Evolutionary conservation across 2,329 filamentous ascomycete species (phyloP).

Genomic region (Zymoseptoria brevis): DNA sequence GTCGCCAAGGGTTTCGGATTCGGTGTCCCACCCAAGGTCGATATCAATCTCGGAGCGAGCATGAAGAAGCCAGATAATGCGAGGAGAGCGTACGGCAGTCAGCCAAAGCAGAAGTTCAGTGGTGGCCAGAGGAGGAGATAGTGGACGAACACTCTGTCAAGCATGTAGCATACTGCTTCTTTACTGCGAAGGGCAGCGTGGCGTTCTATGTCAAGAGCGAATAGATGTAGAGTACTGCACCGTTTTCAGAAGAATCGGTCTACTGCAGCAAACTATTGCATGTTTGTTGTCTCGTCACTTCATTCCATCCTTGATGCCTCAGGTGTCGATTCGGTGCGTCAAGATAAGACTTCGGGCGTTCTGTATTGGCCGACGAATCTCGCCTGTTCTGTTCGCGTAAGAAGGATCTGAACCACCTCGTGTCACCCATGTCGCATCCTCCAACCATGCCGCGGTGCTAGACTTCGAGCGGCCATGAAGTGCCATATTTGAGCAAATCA

Average conservation of each 20-base stretch:
- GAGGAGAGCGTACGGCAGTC: constrained; percentile 67
- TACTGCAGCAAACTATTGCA: too few species aligned
- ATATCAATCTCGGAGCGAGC: constrained; percentile 69
- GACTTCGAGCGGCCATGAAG: not conserved
- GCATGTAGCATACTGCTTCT: not conserved
- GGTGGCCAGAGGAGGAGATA: constrained; percentile 5
- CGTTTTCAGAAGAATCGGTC: not conserved
- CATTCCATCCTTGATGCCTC: not conserved
- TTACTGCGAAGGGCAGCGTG: not conserved
- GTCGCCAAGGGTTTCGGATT: constrained; percentile 82
- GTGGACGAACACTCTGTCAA: not conserved
- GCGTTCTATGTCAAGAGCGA: not conserved
- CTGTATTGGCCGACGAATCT: not conserved
- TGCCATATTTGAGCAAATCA: not conserved
- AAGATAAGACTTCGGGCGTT: not conserved
- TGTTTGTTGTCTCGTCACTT: too few species aligned
- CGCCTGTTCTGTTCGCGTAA: not conserved
- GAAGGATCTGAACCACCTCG: not conserved
- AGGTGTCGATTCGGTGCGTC: not conserved
- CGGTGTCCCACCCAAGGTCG: constrained; percentile 64
- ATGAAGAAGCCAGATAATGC: constrained; percentile 68
- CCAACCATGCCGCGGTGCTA: not conserved
- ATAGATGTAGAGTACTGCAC: not conserved
- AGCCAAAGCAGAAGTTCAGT: constrained; percentile 53
- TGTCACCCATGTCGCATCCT: not conserved